These are phyloP conservation scores for Backusella sp. DNA, from an alignment of 192 early-diverging fungal species.

Conservation along the genomic window DNA sequence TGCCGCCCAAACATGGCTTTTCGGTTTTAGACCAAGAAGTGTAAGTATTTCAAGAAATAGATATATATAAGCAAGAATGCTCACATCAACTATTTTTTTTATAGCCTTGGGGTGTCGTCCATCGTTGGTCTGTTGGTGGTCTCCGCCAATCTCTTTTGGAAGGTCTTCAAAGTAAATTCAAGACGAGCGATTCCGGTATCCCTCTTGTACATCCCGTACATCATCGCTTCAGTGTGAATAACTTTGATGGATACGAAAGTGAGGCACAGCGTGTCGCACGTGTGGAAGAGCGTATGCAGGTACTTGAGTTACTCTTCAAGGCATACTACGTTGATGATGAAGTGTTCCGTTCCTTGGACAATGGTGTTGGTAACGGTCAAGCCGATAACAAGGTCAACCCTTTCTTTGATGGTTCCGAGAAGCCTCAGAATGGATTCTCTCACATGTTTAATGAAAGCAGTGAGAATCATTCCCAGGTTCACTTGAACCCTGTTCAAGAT, in stretches of 20 bases:
- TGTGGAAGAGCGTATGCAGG: conserved; percentile 30
- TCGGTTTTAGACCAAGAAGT: conserved; percentile 34
- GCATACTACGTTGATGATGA: conserved; percentile 34
- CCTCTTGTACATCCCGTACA: conserved; percentile 29
- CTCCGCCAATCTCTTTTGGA: conserved; percentile 26
- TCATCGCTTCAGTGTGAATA: conserved; percentile 22
- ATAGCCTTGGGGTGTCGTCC: conserved; percentile 34
- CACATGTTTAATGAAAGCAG: conserved; percentile 28
- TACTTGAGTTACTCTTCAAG: conserved; percentile 27
- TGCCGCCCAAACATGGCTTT: conserved; percentile 32
- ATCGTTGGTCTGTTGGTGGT: conserved; percentile 37
- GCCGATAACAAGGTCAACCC: conserved; percentile 1
- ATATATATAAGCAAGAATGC: no score
- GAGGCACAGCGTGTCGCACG: conserved; percentile 26
- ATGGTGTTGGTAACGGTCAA: neutral
- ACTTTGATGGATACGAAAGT: conserved; percentile 17
- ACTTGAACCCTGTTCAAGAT: conserved; percentile 6
- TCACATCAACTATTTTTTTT: no score
- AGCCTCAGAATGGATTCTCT: conserved; percentile 16
- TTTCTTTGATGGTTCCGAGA: neutral
- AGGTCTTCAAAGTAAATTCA: conserved; percentile 30
- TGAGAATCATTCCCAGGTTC: neutral
- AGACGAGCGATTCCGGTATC: conserved; percentile 28
- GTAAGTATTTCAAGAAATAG: no score
- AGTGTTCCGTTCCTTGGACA: conserved; percentile 28